These are phyloP conservation scores for Lipomyces starkeyi DNA, from an alignment of 805 yeast species.

Conservation along the genomic window DNA sequence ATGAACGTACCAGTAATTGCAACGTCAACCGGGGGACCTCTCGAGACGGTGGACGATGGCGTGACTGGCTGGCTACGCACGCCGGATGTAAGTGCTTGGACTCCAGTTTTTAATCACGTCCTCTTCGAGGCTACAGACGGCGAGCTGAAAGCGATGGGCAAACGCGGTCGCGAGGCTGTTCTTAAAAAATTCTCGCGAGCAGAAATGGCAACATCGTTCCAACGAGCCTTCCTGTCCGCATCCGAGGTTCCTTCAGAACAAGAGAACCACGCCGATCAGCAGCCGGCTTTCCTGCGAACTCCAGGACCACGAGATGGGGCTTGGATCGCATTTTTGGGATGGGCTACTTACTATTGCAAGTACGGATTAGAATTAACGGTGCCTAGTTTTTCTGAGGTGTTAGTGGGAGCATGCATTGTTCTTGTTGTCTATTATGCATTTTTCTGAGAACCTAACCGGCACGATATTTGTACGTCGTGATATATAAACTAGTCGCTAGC, in stretches of 20 bases:
- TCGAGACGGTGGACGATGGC: slow-evolving; percentile 68
- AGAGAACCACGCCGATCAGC: not conserved
- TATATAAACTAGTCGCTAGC: not conserved
- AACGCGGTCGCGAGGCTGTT: slow-evolving; percentile 45
- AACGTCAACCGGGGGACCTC: slow-evolving; percentile 88
- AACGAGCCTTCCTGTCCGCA: slow-evolving; percentile 16
- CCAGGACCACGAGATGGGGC: slow-evolving; percentile 16
- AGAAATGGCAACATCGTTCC: slow-evolving; percentile 30
- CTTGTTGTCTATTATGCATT: slow-evolving; percentile 27
- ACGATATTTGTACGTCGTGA: not conserved
- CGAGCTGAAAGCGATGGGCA: slow-evolving; percentile 43
- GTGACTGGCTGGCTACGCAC: slow-evolving; percentile 48
- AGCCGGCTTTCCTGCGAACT: slow-evolving; percentile 24
- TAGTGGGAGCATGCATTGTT: slow-evolving; percentile 20
- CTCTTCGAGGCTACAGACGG: slow-evolving; percentile 36
- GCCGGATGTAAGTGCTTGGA: slow-evolving; percentile 47
- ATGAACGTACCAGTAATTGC: slow-evolving; percentile 84
- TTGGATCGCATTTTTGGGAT: slow-evolving; percentile 24
- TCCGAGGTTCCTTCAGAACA: not conserved
- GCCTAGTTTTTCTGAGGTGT: slow-evolving; percentile 22
- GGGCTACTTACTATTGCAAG: slow-evolving; percentile 34
- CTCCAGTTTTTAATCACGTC: slow-evolving; percentile 43
- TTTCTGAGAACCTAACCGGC: slow-evolving; percentile 7
- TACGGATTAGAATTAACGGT: slow-evolving; percentile 23
- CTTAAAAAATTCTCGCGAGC: slow-evolving; percentile 43